Evolutionary conservation across 768 basidiomycete species (phyloP).

Genomic region (Trametes sanguinea): DNA sequence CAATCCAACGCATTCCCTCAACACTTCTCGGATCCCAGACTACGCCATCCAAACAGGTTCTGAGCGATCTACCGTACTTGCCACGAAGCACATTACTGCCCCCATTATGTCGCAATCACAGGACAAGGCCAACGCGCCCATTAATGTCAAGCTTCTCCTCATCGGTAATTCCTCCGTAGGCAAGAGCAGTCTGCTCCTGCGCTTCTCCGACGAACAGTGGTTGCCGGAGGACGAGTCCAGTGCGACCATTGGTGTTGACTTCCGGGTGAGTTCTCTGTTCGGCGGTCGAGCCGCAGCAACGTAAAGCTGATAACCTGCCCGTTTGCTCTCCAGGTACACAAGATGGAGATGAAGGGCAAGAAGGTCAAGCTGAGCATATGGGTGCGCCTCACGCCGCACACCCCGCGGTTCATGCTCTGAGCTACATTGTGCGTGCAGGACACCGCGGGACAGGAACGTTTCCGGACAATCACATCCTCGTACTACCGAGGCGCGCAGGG

Average conservation of each 20-base stretch:
- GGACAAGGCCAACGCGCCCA: conserved; percentile 36
- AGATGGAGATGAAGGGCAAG: conserved; percentile 82
- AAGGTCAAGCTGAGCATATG: conserved; percentile 95
- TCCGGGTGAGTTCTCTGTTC: conserved; percentile 57
- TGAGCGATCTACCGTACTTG: background rate
- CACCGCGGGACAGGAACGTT: conserved; percentile 96
- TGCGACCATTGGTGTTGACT: conserved; percentile 85
- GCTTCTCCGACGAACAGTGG: conserved; percentile 98
- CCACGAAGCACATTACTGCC: background rate
- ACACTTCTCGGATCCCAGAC: too few species aligned
- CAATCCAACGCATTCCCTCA: too few species aligned
- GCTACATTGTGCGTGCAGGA: conserved; percentile 53
- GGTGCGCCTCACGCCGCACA: conserved; percentile 53
- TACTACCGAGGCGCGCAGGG: conserved; percentile 93
- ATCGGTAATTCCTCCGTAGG: conserved; percentile 92
- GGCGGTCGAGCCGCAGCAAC: background rate
- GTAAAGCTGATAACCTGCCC: background rate
- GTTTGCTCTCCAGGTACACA: conserved; percentile 61
- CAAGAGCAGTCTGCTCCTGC: conserved; percentile 84
- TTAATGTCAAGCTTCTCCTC: conserved; percentile 82
- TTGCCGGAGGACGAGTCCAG: conserved; percentile 87
- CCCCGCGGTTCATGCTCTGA: too few species aligned
- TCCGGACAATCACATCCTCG: conserved; percentile 91
- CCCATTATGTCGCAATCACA: conserved; percentile 17
- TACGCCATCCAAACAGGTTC: too few species aligned